Conservation (phyloP, 2,329 filamentous ascomycete genomes). For the Epicoccum sorghinum region DNA sequence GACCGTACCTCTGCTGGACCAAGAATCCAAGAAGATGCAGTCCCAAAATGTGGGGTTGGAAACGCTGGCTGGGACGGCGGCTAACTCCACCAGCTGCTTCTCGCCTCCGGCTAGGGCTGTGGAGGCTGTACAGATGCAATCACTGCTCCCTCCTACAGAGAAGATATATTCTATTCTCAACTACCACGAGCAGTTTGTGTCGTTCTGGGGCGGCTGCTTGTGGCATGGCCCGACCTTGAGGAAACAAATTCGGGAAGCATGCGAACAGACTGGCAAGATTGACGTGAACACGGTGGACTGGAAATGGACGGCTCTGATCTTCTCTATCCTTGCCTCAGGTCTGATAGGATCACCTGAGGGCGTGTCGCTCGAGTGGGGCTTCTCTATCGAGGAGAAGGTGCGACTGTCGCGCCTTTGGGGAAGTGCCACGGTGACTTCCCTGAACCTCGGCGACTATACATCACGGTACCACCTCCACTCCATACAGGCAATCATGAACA, state of each 20-base stretch:
- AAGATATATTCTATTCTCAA: constrained; percentile 40
- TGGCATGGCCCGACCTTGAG: constrained; percentile 48
- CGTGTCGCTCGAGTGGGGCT: constrained; percentile 52
- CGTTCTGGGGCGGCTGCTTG: constrained; percentile 50
- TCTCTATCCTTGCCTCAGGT: constrained; percentile 52
- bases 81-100: constrained; percentile 19
- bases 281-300: constrained; percentile 43
- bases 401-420: constrained; percentile 55
- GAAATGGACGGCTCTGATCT: constrained; percentile 52
- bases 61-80: constrained; percentile 5
- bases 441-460: constrained; percentile 56
- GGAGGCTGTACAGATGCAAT: constrained; percentile 42
- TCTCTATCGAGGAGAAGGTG: constrained; percentile 49
- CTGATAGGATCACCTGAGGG: constrained; percentile 50
- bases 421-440: constrained; percentile 52
- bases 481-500: constrained; percentile 55
- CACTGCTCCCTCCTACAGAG: constrained; percentile 42
- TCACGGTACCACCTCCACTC: constrained; percentile 45
- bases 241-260: constrained; percentile 48
- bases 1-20: constrained; percentile 21
- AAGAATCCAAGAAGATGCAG: constrained; percentile 23
- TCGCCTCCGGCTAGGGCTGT: constrained; percentile 33
- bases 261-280: constrained; percentile 45
- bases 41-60: constrained; percentile 12
- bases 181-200: constrained; percentile 49